phyloP scores from a whole-genome alignment of 2,329 filamentous ascomycete genomes.

The Sporothrix variecibatus region DNA sequence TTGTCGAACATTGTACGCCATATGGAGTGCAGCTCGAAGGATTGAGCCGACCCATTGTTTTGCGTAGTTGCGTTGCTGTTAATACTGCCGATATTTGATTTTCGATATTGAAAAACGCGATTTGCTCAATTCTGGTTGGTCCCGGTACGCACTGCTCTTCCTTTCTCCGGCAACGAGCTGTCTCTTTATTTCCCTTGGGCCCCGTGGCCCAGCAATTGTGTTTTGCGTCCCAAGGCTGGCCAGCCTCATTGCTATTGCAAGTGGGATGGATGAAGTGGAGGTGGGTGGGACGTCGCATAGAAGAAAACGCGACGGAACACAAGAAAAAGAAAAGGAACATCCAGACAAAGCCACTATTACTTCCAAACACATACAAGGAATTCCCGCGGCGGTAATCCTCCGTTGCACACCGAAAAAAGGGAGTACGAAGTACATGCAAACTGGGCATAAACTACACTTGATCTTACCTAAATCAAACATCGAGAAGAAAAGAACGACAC shows the following conservation, averaged over 20 bases:
- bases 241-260: constrained; percentile 22
- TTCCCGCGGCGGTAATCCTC: constrained; percentile 7
- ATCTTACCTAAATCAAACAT: neutral
- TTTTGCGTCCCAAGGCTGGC: constrained; percentile 21
- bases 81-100: neutral
- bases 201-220: neutral
- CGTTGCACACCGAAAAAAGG: neutral
- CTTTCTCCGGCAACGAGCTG: neutral
- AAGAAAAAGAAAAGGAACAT: neutral
- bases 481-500: neutral
- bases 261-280: neutral
- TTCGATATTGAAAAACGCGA: neutral
- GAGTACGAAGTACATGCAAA: neutral
- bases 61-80: neutral
- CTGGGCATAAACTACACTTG: neutral
- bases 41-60: neutral
- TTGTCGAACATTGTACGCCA: neutral
- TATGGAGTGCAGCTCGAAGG: neutral
- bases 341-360: neutral
- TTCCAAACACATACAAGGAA: neutral
- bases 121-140: neutral
- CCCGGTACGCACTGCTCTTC: neutral
- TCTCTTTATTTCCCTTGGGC: neutral
- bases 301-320: neutral
- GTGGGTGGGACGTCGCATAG: neutral